Evolutionary conservation across 2,329 filamentous ascomycete genomes (phyloP), one percentile per base, ranked within the genome.

Genomic region (Penicillium expansum): DNA sequence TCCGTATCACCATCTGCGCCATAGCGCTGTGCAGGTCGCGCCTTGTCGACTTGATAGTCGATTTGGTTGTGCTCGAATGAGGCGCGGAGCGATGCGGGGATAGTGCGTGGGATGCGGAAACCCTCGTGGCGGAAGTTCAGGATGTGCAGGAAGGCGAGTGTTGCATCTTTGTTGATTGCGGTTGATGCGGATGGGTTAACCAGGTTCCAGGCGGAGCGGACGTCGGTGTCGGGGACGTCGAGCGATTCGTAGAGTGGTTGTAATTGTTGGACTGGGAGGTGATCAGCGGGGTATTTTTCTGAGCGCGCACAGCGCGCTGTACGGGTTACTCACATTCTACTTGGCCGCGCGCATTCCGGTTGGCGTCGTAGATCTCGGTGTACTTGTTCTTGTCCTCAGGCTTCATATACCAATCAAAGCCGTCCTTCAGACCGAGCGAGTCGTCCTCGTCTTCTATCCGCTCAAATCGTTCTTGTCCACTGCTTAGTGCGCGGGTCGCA

Each of bases 321-420:
- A 24, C 29, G 29, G 33, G 39, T 30, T 39, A 77, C 87, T 69
- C 72, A 91, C 89, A 92, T 57, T 87, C 81, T 66, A 92, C 83
- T 69, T 96, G 91, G 62, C 94, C 94, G 50, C 92, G 87, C 73
- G 88, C 85, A 74, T 96, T 90, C 59, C 92, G 86, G 77, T 92
- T 95, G 68, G 95, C 92, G 62, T 89, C 89, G 77, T 97, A 99
- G 76, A 99, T 99, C 67, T 93, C 91, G 76, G 97, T 92, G 78
- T 99, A 99, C 76, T 97, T 97, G 62, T 85, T 73, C 77, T 95
- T 95, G 77, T 99, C 92, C 30, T 81, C 77, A 0, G 94, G 94
- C 58, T 86, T 92, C 91, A 99, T 99, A 79, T 99, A 99, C 94
- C 94, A 99, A 74, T 99, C 94, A 75, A 99, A 99, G 13, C 93